A percentile compares a stretch with the other conserved stretches of the same genome.
Evolutionary conservation across 257 asterid species (phyloP).

Genomic region (Solanum gracilifrons): DNA sequence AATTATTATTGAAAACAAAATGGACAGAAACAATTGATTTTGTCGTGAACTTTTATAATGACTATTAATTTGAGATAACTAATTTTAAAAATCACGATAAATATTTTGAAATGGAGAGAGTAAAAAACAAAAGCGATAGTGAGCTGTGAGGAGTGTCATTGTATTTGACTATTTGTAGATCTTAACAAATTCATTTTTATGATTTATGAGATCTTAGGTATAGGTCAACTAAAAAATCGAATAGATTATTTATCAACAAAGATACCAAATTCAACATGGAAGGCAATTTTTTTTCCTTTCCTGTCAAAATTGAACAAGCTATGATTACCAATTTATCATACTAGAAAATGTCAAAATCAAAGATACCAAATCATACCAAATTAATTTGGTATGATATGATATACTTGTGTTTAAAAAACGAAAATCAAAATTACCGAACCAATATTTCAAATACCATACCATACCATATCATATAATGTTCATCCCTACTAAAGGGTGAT

Average conservation of each 20-base stretch:
- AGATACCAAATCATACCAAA: too few species aligned
- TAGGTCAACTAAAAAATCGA: neutral
- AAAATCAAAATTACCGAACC: neutral
- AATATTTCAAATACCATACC: too few species aligned
- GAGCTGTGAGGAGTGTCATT: neutral
- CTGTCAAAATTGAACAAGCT: neutral
- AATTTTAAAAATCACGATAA: neutral
- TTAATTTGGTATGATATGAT: too few species aligned
- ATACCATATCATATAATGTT: too few species aligned
- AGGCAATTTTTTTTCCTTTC: neutral
- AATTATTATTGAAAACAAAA: neutral
- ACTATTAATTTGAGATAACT: neutral
- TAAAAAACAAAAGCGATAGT: neutral
- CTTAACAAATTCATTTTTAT: neutral
- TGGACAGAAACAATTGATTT: neutral
- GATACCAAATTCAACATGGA: neutral
- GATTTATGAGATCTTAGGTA: neutral
- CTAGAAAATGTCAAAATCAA: neutral
- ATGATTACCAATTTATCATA: neutral
- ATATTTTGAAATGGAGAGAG: neutral
- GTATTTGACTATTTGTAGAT: neutral
- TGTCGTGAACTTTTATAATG: neutral
- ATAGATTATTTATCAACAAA: neutral
- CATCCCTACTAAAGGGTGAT: neutral
- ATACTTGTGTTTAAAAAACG: too few species aligned